These are phyloP conservation scores for Curvularia sp. DNA, from an alignment of 2,329 filamentous ascomycete species.

Conservation along the genomic window DNA sequence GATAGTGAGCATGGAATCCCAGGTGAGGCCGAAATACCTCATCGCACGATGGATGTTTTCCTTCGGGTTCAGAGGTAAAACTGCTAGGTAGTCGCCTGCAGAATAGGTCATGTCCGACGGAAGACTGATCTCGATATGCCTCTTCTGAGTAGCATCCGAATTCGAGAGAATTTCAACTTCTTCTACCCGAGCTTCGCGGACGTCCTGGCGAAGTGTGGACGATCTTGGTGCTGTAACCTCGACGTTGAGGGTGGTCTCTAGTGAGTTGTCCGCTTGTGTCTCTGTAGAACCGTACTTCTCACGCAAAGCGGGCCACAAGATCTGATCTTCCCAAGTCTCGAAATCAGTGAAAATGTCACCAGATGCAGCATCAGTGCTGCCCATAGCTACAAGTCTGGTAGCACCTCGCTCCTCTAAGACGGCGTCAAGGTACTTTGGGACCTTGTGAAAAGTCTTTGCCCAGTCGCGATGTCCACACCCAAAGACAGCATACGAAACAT, in stretches of 20 bases:
- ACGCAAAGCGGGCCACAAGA: conserved; percentile 47
- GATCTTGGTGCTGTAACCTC: conserved; percentile 46
- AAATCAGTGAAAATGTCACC: conserved; percentile 53
- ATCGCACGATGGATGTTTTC: conserved; percentile 69
- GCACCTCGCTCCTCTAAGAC: conserved; percentile 42
- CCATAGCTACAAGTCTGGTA: conserved; percentile 41
- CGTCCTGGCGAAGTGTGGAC: conserved; percentile 48
- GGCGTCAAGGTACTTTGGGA: conserved; percentile 49
- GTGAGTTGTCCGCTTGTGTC: conserved; percentile 28
- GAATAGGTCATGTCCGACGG: conserved; percentile 65
- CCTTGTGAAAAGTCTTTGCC: conserved; percentile 52
- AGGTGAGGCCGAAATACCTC: conserved; percentile 68
- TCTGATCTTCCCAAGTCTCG: conserved; percentile 51
- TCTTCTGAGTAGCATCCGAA: conserved; percentile 38
- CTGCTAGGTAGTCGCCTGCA: conserved; percentile 77
- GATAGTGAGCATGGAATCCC: conserved; percentile 72
- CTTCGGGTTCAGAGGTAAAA: conserved; percentile 73
- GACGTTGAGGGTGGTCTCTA: conserved; percentile 41
- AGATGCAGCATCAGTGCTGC: conserved; percentile 47
- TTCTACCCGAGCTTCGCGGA: conserved; percentile 46
- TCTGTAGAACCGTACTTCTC: conserved; percentile 42
- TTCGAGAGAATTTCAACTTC: conserved; percentile 41
- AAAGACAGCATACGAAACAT: conserved; percentile 51
- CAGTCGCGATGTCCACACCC: conserved; percentile 54
- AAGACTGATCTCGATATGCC: conserved; percentile 54